These are phyloP conservation scores for Misopates orontium DNA, from an alignment of 257 asterid species.

Conservation along the genomic window DNA sequence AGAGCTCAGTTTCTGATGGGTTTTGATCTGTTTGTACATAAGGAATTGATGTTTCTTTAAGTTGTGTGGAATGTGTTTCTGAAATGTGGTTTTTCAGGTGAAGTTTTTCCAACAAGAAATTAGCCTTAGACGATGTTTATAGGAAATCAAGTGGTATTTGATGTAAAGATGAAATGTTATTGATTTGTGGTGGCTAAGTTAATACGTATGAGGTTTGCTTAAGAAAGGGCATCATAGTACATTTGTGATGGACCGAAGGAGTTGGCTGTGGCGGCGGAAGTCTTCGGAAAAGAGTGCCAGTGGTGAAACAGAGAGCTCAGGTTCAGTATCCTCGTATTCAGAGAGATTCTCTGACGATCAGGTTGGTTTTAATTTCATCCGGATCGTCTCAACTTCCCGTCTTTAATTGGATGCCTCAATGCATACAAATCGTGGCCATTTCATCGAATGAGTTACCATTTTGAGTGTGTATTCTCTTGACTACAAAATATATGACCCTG, in stretches of 20 bases:
- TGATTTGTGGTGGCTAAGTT: slow-evolving; percentile 25
- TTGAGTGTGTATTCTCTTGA: background rate
- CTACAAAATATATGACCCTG: background rate
- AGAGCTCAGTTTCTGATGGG: background rate
- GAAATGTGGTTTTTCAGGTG: slow-evolving; percentile 22
- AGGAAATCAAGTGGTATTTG: slow-evolving; percentile 2
- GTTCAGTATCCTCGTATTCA: slow-evolving; percentile 74
- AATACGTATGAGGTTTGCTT: slow-evolving; percentile 11
- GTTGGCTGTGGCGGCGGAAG: slow-evolving; percentile 93
- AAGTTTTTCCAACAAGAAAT: background rate
- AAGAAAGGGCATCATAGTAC: slow-evolving; percentile 21
- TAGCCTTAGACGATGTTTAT: slow-evolving; percentile 18
- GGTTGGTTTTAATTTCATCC: slow-evolving; percentile 46
- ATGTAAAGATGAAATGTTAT: slow-evolving; percentile 16
- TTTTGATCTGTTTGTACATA: slow-evolving; percentile 5
- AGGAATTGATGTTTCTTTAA: background rate
- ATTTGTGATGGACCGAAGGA: slow-evolving; percentile 68
- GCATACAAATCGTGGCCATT: background rate
- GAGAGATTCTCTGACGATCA: slow-evolving; percentile 92
- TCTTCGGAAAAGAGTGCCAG: slow-evolving; percentile 75
- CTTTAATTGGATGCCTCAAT: background rate
- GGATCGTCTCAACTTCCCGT: background rate
- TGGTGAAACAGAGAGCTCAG: slow-evolving; percentile 92
- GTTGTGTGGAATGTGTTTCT: slow-evolving; percentile 21
- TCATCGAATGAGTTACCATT: background rate